Conservation (phyloP, 2,329 filamentous ascomycete genomes). For the Pseudogymnoascus sp. region DNA sequence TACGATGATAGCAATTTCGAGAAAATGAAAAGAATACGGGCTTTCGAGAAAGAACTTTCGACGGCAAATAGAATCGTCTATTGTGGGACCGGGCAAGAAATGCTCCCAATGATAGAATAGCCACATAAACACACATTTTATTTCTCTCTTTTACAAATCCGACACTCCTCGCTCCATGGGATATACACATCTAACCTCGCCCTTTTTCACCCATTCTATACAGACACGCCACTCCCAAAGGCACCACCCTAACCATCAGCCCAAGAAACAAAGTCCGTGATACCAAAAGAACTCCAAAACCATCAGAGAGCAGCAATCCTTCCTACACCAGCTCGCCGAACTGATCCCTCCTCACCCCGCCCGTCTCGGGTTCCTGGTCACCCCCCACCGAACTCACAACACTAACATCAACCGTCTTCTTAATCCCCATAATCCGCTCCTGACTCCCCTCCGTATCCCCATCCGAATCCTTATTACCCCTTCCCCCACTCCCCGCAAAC, state of each 20-base stretch:
- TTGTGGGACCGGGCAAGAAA: not conserved
- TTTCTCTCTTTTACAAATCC: not conserved
- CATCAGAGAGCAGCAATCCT: not conserved
- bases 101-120: not conserved
- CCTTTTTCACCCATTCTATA: not conserved
- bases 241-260: not conserved
- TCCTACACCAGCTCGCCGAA: not conserved
- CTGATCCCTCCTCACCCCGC: not conserved
- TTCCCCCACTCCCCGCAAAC: not conserved
- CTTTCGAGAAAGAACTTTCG: not conserved
- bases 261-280: not conserved
- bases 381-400: not conserved
- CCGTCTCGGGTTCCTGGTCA: not conserved
- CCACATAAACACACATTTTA: not conserved
- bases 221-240: not conserved
- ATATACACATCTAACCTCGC: not conserved
- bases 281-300: not conserved
- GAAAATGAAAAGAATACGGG: not conserved
- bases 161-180: not conserved
- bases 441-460: constrained; percentile 8
- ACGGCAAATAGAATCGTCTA: not conserved
- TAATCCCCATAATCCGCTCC: constrained; percentile 14
- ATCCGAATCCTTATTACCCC: not conserved
- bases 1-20: not conserved
- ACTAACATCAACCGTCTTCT: constrained; percentile 7